These are phyloP conservation scores for Fraxinus xanthoxyloides DNA, from an alignment of 305 asterid genomes.

Conservation along the genomic window DNA sequence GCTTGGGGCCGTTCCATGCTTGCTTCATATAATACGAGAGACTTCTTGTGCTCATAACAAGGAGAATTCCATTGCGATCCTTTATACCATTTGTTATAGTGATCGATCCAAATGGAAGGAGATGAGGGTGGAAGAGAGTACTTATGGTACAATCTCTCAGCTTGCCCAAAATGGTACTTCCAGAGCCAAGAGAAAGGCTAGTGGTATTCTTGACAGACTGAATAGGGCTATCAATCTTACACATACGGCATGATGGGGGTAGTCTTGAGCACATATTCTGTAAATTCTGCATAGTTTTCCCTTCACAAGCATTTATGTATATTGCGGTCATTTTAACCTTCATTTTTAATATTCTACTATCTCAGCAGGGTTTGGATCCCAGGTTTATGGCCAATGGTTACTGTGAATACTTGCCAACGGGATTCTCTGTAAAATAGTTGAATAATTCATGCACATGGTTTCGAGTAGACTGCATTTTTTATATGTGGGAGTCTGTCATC, in stretches of 20 bases:
- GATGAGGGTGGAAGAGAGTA: slow-evolving; percentile 36
- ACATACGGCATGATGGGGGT: slow-evolving; percentile 38
- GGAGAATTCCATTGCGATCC: slow-evolving; percentile 49
- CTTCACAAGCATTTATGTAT: slow-evolving; percentile 1
- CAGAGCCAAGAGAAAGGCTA: slow-evolving; percentile 52
- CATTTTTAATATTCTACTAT: slow-evolving; percentile 29
- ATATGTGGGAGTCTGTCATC: neutral
- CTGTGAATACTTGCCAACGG: neutral
- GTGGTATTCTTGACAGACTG: slow-evolving; percentile 44
- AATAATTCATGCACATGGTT: neutral
- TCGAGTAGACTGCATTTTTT: neutral
- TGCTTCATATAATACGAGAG: slow-evolving; percentile 39
- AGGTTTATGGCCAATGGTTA: neutral
- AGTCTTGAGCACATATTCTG: slow-evolving; percentile 23
- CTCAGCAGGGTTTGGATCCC: slow-evolving; percentile 1
- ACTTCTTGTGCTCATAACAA: slow-evolving; percentile 33
- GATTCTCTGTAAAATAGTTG: neutral
- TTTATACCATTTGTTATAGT: slow-evolving; percentile 37
- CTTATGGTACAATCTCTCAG: slow-evolving; percentile 34
- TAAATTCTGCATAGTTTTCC: slow-evolving; percentile 34
- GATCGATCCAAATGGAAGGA: slow-evolving; percentile 46
- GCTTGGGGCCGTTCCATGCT: slow-evolving; percentile 37
- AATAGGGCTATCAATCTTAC: slow-evolving; percentile 33
- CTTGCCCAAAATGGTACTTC: slow-evolving; percentile 44
- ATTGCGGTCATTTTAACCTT: slow-evolving; percentile 10